These are phyloP conservation scores for Globisporangium abappressorium DNA, from an alignment of 352 stramenopile species.

Conservation along the genomic window DNA sequence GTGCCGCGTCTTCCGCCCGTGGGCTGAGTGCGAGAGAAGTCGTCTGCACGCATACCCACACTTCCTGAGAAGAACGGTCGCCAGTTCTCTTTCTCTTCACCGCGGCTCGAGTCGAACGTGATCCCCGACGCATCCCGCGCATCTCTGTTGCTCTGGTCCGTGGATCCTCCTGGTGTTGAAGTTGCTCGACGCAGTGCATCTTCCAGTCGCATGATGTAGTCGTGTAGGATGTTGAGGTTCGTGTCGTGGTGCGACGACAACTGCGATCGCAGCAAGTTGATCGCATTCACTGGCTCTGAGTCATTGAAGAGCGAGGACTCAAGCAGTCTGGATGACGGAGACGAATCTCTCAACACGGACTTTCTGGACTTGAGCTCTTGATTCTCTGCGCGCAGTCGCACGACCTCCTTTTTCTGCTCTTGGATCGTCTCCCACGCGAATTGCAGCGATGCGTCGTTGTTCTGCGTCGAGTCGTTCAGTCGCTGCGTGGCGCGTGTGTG, in stretches of 20 bases:
- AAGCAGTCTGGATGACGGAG: not conserved
- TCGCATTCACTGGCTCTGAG: conserved; percentile 28
- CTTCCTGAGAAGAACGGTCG: conserved; percentile 25
- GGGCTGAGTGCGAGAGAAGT: conserved; percentile 33
- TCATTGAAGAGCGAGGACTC: conserved; percentile 30
- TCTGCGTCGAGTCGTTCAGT: conserved; percentile 24
- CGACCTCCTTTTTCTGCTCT: conserved; percentile 67
- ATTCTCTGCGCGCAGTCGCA: conserved; percentile 54
- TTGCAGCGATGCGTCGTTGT: conserved; percentile 62
- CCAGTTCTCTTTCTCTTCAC: conserved; percentile 28
- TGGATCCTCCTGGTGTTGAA: conserved; percentile 9
- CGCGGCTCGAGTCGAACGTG: conserved; percentile 42
- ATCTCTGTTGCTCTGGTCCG: conserved; percentile 9
- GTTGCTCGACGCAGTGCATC: conserved; percentile 25
- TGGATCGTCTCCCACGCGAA: conserved; percentile 77
- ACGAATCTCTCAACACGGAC: not conserved
- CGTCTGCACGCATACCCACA: conserved; percentile 16
- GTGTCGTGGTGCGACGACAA: conserved; percentile 53
- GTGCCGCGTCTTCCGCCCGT: conserved; percentile 12
- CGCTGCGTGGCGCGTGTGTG: conserved; percentile 18
- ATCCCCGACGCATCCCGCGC: conserved; percentile 27
- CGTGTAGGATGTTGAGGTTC: conserved; percentile 49
- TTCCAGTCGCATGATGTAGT: conserved; percentile 57
- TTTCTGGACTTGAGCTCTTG: conserved; percentile 30
- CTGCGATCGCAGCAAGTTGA: conserved; percentile 49